Evolutionary conservation across 2,329 filamentous ascomycete genomes (phyloP).

Genomic region (Ophiostoma quercus): DNA sequence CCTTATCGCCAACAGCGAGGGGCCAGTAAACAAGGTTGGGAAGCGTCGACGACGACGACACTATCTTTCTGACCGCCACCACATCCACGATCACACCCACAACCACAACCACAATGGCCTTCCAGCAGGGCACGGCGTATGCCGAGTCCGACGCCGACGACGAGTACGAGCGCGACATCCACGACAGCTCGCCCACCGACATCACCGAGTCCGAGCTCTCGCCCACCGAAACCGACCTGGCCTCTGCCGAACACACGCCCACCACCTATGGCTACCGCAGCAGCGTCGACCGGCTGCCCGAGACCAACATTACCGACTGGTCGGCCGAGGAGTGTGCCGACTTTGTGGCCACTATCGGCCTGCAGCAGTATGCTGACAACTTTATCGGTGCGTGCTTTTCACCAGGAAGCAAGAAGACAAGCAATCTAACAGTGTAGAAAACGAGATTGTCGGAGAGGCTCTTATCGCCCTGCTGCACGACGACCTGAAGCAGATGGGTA

Average conservation of each 20-base stretch:
- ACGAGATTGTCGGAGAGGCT: constrained; percentile 89
- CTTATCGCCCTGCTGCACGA: constrained; percentile 84
- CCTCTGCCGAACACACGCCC: constrained; percentile 68
- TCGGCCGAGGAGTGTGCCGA: constrained; percentile 83
- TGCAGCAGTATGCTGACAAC: constrained; percentile 74
- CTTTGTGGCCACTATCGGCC: constrained; percentile 72
- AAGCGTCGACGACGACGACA: constrained; percentile 4
- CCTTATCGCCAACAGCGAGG: neutral
- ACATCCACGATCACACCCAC: neutral
- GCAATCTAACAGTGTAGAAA: constrained; percentile 56
- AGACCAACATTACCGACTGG: constrained; percentile 74
- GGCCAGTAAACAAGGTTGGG: neutral
- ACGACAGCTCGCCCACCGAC: constrained; percentile 61
- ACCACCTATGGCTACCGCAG: constrained; percentile 67
- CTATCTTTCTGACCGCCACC: neutral
- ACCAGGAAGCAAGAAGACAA: neutral
- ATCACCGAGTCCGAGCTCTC: constrained; percentile 61
- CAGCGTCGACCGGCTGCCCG: constrained; percentile 62
- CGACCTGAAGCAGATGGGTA: constrained; percentile 91
- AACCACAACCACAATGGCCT: constrained; percentile 44
- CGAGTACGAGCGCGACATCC: constrained; percentile 71
- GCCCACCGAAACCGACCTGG: constrained; percentile 66
- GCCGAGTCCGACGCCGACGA: constrained; percentile 78
- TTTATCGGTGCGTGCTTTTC: constrained; percentile 62
- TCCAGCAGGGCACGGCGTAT: constrained; percentile 63